Conservation (phyloP, 305 asterid species). For the Solanum hybrid region DNA sequence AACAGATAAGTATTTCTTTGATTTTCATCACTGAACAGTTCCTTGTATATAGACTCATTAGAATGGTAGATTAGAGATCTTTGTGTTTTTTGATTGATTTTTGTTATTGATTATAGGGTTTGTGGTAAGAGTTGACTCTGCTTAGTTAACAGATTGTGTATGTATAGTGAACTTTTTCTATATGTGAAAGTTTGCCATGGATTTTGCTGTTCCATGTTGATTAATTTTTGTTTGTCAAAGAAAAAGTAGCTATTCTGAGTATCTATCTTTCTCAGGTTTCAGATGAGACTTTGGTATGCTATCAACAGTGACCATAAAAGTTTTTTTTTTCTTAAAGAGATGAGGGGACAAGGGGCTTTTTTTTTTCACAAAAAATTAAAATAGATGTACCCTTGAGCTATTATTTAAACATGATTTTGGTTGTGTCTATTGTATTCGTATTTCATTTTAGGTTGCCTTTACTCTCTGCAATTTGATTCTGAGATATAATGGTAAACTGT, state of each 20-base stretch:
- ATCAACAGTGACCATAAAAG: neutral
- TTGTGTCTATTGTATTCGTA: neutral
- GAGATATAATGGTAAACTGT: neutral
- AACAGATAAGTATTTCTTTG: neutral
- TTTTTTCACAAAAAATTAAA: neutral
- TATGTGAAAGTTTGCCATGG: neutral
- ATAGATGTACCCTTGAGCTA: neutral
- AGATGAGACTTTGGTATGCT: neutral
- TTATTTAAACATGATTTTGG: neutral
- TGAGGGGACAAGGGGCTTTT: neutral
- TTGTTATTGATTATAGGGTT: neutral
- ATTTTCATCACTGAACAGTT: neutral
- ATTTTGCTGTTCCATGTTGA: neutral
- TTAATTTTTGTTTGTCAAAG: neutral
- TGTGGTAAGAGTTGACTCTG: neutral
- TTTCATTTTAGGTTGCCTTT: neutral
- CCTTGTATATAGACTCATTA: too few relatives aligned
- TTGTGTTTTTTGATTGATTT: neutral
- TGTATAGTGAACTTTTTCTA: neutral
- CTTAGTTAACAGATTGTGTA: neutral
- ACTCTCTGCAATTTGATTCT: constrained; percentile 1
- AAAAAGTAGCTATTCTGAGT: neutral
- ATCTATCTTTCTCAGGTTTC: neutral
- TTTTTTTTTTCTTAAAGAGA: neutral
- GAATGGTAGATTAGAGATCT: neutral